Evolutionary conservation across 352 stramenopile species (phyloP), one percentile per base, ranked within the genome.

Genomic region (Phytophthora fragariae): DNA sequence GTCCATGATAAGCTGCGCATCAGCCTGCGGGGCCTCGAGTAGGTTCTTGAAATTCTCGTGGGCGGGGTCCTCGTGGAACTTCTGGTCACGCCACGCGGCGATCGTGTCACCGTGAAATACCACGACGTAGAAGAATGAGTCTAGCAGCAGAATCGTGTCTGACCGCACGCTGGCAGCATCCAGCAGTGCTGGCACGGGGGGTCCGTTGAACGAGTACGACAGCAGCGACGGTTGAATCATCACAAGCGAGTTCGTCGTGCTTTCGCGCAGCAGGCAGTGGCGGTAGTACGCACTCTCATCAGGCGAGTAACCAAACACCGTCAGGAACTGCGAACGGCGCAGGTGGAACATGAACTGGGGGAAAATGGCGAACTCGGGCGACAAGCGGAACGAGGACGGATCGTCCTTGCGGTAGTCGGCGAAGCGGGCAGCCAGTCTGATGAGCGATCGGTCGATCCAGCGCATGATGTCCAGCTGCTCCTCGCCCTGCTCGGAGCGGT

Each of bases 321-420:
- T 98, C 64, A 99, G 84, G 81, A 99, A 99, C 84, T 99, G 98
- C 49, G 97, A 99, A 33, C 98, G 89, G 41, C 98, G 92, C 60
- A 99, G 76, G 87, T 99, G 98, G 85, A 99, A 99, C 92, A 99
- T 99, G 80, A 99, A 99, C 84, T 99, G 98, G 54, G 98, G 98
- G 82, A 99, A 99, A 68, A 99, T 98, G 59, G 93, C 94, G 75
- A 99, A 99, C 89, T 99, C 97, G 21, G 94, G 88, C 55, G 95
- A 94, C 46, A 99, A 85, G 0, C 95, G 90, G 81, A 99, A 99
- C 44, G 87, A 98, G 60, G 88, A 97, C 35, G 97, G 97, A 76
- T 99, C 96, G 77, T 99, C 98, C 74, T 98, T 98, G 68, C 93
- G 85, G 82, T 99, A 99, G 68, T 99, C 94, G 12, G 98, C 98